These are phyloP conservation scores for Raddia guianensis DNA, from an alignment of 176 grass and related monocot species.

Conservation along the genomic window DNA sequence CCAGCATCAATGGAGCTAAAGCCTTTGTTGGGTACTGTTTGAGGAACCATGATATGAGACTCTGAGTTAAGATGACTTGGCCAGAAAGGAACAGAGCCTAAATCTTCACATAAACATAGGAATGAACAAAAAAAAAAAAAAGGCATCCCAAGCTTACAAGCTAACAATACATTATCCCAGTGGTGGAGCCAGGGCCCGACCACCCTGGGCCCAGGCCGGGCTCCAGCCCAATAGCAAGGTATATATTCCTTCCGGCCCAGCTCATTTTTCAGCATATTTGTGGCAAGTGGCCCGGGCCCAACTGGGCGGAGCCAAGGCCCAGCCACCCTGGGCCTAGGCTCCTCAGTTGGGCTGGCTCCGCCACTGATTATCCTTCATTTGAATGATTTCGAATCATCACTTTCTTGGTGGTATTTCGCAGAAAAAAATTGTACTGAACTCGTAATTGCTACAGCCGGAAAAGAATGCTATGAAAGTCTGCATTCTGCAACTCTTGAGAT, in stretches of 20 bases:
- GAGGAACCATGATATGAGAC: constrained; percentile 29
- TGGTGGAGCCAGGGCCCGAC: no score
- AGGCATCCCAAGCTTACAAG: not conserved
- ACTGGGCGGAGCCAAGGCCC: no score
- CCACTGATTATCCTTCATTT: not conserved
- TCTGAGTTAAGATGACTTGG: not conserved
- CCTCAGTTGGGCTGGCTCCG: no score
- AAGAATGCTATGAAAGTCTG: not conserved
- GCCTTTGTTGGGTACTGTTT: constrained; percentile 96
- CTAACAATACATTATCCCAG: not conserved
- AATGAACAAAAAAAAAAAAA: not conserved
- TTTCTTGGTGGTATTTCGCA: not conserved
- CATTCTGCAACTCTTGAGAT: not conserved
- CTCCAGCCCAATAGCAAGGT: no score
- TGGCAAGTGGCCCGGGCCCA: no score
- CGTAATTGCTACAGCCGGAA: not conserved
- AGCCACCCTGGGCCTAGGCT: no score
- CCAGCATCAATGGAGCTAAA: constrained; percentile 93
- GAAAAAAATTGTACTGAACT: not conserved
- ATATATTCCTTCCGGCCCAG: no score
- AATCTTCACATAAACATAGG: constrained; percentile 18
- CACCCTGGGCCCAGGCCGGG: no score
- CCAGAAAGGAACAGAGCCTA: not conserved
- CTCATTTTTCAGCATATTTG: no score
- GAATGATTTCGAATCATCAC: not conserved